phyloP scores from a whole-genome alignment of 805 yeast genomes.

The Barnettozyma populi region DNA sequence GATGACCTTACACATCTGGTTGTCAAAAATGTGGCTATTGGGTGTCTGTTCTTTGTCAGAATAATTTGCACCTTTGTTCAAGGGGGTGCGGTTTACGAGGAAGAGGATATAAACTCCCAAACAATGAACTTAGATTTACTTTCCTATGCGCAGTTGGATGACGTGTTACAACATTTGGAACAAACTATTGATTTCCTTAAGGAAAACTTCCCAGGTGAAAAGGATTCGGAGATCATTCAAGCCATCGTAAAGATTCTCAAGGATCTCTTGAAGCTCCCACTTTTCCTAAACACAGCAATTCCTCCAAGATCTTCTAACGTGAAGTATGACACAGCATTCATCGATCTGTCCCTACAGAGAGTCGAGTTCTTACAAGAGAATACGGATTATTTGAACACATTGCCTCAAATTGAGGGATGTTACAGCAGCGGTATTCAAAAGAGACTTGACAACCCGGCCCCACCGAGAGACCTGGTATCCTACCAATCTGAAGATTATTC shows the following conservation, averaged over 20 bases:
- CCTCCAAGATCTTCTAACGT: constrained; percentile 9
- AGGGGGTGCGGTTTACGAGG: constrained; percentile 62
- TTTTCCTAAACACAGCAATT: constrained; percentile 12
- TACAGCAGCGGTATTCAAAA: constrained; percentile 45
- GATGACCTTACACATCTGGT: constrained; percentile 41
- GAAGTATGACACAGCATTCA: constrained; percentile 12
- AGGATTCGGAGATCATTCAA: constrained; percentile 19
- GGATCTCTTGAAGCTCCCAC: constrained; percentile 19
- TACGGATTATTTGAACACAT: constrained; percentile 16
- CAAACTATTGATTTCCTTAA: constrained; percentile 31
- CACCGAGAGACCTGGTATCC: constrained; percentile 30
- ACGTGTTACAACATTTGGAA: constrained; percentile 27
- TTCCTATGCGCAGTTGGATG: constrained; percentile 20
- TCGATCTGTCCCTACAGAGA: constrained; percentile 10
- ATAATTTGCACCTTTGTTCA: constrained; percentile 41
- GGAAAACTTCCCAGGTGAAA: constrained; percentile 14
- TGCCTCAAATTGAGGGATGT: constrained; percentile 30
- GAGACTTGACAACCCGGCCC: constrained; percentile 42
- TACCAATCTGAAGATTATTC: constrained; percentile 29
- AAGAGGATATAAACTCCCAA: constrained; percentile 68
- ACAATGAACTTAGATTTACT: constrained; percentile 49
- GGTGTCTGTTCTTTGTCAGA: constrained; percentile 49
- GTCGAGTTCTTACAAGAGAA: constrained; percentile 12
- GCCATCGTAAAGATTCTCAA: constrained; percentile 17
- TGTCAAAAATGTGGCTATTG: constrained; percentile 45